Evolutionary conservation across 2,329 filamentous ascomycete genomes (phyloP).

Genomic region (Elsinoe batatas): DNA sequence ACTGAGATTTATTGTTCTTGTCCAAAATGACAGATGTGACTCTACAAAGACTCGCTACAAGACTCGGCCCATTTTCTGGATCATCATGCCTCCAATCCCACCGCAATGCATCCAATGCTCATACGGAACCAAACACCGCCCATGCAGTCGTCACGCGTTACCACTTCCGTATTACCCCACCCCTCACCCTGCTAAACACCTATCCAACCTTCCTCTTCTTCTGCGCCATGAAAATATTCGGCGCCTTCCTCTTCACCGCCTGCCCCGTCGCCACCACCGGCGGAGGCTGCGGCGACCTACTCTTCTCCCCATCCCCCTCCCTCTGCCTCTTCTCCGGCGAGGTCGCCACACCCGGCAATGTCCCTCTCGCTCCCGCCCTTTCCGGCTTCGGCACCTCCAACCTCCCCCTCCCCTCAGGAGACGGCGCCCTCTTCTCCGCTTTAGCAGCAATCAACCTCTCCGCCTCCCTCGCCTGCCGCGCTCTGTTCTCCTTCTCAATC

Average conservation of each 20-base stretch:
- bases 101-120: background rate
- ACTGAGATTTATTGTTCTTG: background rate
- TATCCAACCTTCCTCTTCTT: slow-evolving; percentile 7
- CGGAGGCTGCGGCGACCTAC: background rate
- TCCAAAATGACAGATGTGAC: background rate
- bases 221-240: slow-evolving; percentile 10
- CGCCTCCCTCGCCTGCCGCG: slow-evolving; percentile 2
- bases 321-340: background rate
- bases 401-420: background rate
- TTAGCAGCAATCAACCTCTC: background rate
- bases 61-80: background rate
- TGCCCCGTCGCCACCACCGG: background rate
- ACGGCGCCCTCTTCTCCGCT: background rate
- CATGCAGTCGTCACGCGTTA: background rate
- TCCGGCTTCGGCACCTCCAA: background rate
- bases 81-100: background rate
- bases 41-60: background rate
- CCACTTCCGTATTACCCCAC: background rate
- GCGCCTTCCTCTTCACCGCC: slow-evolving; percentile 11
- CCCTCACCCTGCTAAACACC: background rate
- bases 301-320: background rate
- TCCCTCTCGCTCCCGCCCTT: no score
- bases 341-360: background rate
- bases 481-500: slow-evolving; percentile 20
- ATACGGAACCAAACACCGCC: background rate